Percentiles rank a stretch among this genome's conserved stretches.
Evolutionary conservation across 768 basidiomycete species (phyloP).

Genomic region (Macrolepiota albuminosa): DNA sequence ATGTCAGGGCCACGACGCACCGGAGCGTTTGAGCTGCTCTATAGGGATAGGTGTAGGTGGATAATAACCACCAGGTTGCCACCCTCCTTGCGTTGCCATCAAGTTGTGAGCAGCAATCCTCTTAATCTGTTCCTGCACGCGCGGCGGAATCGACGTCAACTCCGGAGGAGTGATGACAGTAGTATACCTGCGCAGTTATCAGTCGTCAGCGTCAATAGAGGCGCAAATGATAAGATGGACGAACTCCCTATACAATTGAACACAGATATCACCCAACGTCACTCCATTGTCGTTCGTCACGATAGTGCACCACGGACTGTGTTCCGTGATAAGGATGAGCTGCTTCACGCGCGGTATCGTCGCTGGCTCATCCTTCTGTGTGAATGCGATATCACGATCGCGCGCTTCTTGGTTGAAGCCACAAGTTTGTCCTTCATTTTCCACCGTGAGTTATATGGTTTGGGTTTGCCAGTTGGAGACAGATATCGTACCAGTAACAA

Average conservation of each 20-base stretch:
- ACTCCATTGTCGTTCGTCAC: slow-evolving; percentile 70
- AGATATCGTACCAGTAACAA: slow-evolving; percentile 51
- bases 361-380: slow-evolving; percentile 56
- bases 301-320: slow-evolving; percentile 77
- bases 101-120: slow-evolving; percentile 46
- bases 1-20: slow-evolving; percentile 34
- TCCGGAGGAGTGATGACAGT: slow-evolving; percentile 64
- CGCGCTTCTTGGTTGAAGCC: slow-evolving; percentile 59
- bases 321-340: slow-evolving; percentile 51
- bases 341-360: slow-evolving; percentile 62
- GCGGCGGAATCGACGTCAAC: slow-evolving; percentile 51
- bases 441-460: background rate
- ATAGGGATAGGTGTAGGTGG: slow-evolving; percentile 43
- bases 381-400: slow-evolving; percentile 53
- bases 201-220: background rate
- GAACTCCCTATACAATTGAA: slow-evolving; percentile 72
- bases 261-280: slow-evolving; percentile 72
- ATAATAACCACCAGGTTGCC: slow-evolving; percentile 40
- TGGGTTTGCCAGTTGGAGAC: background rate
- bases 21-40: slow-evolving; percentile 45
- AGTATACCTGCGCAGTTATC: slow-evolving; percentile 47
- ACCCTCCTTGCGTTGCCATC: slow-evolving; percentile 13
- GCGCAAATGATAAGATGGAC: slow-evolving; percentile 20
- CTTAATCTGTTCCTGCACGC: slow-evolving; percentile 69
- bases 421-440: slow-evolving; percentile 45